Evolutionary conservation across 106 monocot genomes (phyloP).

Genomic region (Acorus calamus): DNA sequence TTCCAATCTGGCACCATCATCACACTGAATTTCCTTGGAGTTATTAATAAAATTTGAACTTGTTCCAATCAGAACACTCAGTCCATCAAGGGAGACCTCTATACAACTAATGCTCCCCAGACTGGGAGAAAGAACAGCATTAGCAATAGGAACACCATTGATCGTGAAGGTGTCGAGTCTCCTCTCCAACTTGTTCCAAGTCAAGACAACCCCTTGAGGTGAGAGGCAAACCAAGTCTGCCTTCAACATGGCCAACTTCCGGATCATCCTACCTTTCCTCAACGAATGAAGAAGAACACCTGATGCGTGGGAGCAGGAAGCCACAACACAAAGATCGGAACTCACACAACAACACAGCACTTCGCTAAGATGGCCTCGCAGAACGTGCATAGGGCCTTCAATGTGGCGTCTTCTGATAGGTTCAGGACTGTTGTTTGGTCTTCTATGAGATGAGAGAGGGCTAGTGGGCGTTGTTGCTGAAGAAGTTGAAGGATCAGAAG

Average conservation of each 20-base stretch:
- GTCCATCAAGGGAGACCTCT: constrained; percentile 65
- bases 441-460: constrained; percentile 25
- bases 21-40: constrained; percentile 8
- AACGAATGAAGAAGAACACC: constrained; percentile 79
- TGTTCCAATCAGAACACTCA: constrained; percentile 56
- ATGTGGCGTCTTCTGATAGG: constrained; percentile 30
- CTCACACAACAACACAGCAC: constrained; percentile 57
- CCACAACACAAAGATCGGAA: constrained; percentile 69
- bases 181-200: constrained; percentile 56
- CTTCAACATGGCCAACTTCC: constrained; percentile 40
- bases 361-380: constrained; percentile 89
- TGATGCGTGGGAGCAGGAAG: constrained; percentile 52
- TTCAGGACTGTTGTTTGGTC: constrained; percentile 11
- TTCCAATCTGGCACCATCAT: not conserved
- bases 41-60: constrained; percentile 22
- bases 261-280: constrained; percentile 57
- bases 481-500: constrained; percentile 31
- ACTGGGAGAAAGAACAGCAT: constrained; percentile 36
- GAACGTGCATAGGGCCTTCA: constrained; percentile 82
- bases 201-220: constrained; percentile 62
- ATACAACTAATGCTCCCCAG: constrained; percentile 67
- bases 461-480: constrained; percentile 27
- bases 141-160: constrained; percentile 67
- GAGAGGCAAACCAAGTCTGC: constrained; percentile 63
- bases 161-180: constrained; percentile 66